Evolutionary conservation across 2,329 filamentous ascomycete species (phyloP).

Genomic region (Dryadomyces quercivorus): DNA sequence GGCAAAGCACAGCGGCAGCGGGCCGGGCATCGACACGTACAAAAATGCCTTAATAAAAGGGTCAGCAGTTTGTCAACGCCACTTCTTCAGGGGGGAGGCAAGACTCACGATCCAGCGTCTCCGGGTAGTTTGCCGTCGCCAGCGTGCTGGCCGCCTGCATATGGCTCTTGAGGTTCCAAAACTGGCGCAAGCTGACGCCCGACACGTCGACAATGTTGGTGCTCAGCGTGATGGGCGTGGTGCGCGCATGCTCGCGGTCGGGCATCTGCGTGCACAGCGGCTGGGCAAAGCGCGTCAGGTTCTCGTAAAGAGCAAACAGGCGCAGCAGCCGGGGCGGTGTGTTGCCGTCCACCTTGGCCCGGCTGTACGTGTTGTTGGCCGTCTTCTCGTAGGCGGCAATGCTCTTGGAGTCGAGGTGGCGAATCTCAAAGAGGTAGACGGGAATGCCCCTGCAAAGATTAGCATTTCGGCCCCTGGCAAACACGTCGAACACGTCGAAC

Average conservation of each 20-base stretch:
- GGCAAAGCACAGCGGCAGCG: background rate
- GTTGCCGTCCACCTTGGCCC: conserved; percentile 53
- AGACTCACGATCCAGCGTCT: conserved; percentile 77
- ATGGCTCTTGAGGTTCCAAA: conserved; percentile 87
- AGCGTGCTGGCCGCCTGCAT: conserved; percentile 87
- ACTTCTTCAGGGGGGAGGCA: background rate
- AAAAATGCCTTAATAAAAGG: conserved; percentile 4
- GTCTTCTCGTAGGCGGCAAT: conserved; percentile 66
- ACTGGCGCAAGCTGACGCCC: conserved; percentile 78
- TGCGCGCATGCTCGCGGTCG: conserved; percentile 55
- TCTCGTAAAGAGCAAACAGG: conserved; percentile 88
- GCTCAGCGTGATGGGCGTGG: conserved; percentile 77
- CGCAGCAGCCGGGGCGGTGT: conserved; percentile 66
- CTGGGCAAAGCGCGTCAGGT: conserved; percentile 75
- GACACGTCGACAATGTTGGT: conserved; percentile 94
- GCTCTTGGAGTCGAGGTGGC: conserved; percentile 69
- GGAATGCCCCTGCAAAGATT: conserved; percentile 59
- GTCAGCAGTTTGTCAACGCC: background rate
- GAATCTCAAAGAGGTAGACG: conserved; percentile 82
- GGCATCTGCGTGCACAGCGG: conserved; percentile 68
- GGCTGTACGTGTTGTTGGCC: conserved; percentile 42
- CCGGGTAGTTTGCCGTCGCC: conserved; percentile 88
- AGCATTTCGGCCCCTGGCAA: background rate
- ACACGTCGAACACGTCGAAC: no score
- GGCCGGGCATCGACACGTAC: background rate